Percentiles rank a stretch among this genome's conserved stretches.
Evolutionary conservation across 345 rosid species (phyloP).

Genomic region (Passiflora organensis): DNA sequence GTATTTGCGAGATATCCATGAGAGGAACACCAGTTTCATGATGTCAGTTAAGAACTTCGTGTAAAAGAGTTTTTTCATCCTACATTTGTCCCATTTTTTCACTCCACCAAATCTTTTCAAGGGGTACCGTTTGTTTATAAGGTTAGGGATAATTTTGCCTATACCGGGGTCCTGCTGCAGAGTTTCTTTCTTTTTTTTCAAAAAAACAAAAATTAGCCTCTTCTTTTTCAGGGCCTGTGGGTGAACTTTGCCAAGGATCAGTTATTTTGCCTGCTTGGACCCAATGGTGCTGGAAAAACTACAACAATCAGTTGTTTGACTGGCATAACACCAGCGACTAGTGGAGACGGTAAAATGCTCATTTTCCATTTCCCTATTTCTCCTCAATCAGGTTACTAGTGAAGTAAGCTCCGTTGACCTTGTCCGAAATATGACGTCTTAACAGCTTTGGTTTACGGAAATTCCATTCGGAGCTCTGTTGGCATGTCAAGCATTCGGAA

Average conservation of each 20-base stretch:
- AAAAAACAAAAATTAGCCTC: too few species aligned
- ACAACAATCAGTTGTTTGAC: slow-evolving; percentile 80
- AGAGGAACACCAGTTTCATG: too few species aligned
- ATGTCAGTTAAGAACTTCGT: too few species aligned
- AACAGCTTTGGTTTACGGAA: slow-evolving; percentile 70
- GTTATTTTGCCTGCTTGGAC: slow-evolving; percentile 91
- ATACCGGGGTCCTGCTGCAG: too few species aligned
- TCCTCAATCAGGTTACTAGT: neutral
- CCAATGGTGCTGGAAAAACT: slow-evolving; percentile 95
- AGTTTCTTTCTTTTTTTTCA: neutral
- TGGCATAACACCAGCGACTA: slow-evolving; percentile 76
- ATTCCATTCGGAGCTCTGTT: slow-evolving; percentile 68
- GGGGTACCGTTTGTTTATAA: too few species aligned
- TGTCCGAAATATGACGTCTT: neutral
- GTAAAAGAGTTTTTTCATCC: too few species aligned
- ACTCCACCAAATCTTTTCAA: too few species aligned
- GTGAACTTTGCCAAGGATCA: slow-evolving; percentile 78
- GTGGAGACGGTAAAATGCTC: slow-evolving; percentile 66
- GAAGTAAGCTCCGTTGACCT: neutral
- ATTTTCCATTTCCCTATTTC: neutral
- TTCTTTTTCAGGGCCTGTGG: slow-evolving; percentile 60
- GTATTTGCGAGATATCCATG: too few species aligned
- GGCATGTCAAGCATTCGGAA: slow-evolving; percentile 80
- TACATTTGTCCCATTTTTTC: too few species aligned
- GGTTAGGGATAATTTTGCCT: too few species aligned